phyloP scores from a whole-genome alignment of 768 basidiomycete genomes.

The Pilatotrama ljubarskyi region DNA sequence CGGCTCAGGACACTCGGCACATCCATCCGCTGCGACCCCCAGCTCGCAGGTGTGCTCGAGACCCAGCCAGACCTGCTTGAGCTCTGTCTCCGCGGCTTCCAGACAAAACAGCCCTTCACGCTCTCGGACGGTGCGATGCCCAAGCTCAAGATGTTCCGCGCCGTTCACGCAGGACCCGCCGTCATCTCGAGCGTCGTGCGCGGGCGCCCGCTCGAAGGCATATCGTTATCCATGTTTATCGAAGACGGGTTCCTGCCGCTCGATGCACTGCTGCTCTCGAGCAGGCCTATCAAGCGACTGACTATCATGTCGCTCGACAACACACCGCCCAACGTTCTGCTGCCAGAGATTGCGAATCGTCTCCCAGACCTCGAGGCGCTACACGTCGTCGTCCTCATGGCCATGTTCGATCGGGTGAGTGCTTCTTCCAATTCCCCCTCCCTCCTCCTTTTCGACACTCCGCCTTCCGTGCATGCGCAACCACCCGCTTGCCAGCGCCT shows the following conservation, averaged over 20 bases:
- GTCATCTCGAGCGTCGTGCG: slow-evolving; percentile 47
- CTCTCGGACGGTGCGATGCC: slow-evolving; percentile 48
- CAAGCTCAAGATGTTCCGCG: slow-evolving; percentile 49
- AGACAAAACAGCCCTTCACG: slow-evolving; percentile 34
- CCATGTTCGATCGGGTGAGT: slow-evolving; percentile 49
- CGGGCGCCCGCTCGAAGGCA: slow-evolving; percentile 49
- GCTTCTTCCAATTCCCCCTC: neutral
- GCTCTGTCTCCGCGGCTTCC: slow-evolving; percentile 56
- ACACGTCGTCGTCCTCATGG: slow-evolving; percentile 57
- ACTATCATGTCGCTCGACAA: slow-evolving; percentile 62
- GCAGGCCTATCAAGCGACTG: slow-evolving; percentile 45
- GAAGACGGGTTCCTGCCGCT: slow-evolving; percentile 42
- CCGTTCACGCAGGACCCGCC: slow-evolving; percentile 50
- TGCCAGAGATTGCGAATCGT: slow-evolving; percentile 48
- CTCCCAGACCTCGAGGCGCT: slow-evolving; percentile 57
- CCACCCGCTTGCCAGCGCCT: too few species aligned
- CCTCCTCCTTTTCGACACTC: slow-evolving; percentile 4
- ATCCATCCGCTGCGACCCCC: slow-evolving; percentile 52
- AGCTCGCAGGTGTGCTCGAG: slow-evolving; percentile 52
- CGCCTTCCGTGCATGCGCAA: neutral
- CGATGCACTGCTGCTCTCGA: slow-evolving; percentile 42
- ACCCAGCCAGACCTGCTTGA: slow-evolving; percentile 49
- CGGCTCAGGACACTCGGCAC: slow-evolving; percentile 51
- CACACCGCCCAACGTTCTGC: slow-evolving; percentile 41
- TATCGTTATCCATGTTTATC: slow-evolving; percentile 54